Evolutionary conservation across 768 basidiomycete species (phyloP).

Genomic region (Collybiopsis luxurians): DNA sequence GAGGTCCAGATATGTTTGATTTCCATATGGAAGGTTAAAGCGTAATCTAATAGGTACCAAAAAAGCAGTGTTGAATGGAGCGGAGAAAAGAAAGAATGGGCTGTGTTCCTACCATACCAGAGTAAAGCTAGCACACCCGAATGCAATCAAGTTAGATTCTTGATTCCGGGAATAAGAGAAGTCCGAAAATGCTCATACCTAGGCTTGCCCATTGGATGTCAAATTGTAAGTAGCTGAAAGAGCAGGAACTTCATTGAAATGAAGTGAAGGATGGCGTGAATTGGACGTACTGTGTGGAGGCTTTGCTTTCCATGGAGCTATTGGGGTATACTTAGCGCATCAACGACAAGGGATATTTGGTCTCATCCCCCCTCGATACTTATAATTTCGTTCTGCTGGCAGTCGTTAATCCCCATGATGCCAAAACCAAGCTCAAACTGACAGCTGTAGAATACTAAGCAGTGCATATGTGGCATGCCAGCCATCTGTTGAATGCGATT

Average conservation of each 20-base stretch:
- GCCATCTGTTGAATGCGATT: too few species aligned
- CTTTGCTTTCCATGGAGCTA: neutral
- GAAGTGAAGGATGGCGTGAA: too few species aligned
- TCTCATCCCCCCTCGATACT: too few species aligned
- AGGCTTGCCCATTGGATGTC: conserved; percentile 8
- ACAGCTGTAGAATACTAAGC: too few species aligned
- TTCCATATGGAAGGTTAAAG: conserved; percentile 27
- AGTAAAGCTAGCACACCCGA: conserved; percentile 20
- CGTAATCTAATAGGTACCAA: conserved; percentile 16
- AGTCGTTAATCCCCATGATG: too few species aligned
- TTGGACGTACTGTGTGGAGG: neutral
- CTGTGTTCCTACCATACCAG: conserved; percentile 23
- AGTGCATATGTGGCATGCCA: too few species aligned
- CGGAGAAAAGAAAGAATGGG: neutral
- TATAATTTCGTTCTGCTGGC: too few species aligned
- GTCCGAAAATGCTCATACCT: neutral
- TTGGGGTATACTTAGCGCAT: too few species aligned
- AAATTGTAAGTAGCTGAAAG: conserved; percentile 4
- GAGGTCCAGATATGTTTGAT: conserved; percentile 29
- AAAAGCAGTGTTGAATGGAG: neutral
- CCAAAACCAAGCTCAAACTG: too few species aligned
- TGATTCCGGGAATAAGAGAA: too few species aligned
- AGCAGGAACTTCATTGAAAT: neutral
- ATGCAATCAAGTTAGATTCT: too few species aligned
- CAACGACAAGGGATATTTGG: too few species aligned